Evolutionary conservation across 768 basidiomycete species (phyloP), one percentile per base, ranked within the genome.

Genomic region (Lyophyllum decastes): DNA sequence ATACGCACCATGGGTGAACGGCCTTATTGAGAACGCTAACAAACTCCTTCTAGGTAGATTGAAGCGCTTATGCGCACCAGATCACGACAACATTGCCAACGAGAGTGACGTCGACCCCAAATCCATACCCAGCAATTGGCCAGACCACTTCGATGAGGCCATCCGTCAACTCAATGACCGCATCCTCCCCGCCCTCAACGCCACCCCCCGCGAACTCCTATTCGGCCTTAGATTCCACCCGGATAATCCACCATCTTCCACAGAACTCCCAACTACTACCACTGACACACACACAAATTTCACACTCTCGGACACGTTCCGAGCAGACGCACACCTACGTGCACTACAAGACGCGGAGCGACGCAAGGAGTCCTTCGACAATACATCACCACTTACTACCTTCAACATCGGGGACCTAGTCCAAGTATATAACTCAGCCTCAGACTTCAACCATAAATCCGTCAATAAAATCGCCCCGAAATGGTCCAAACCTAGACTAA

Each of bases 401-500:
- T 54, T 54, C 45, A 26, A 35, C 10, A 45, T 38, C 14, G 34
- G 53, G 1, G 45, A 54, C 44, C 45, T 54, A 1, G 45, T 54
- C 1, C 53, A 54, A 26, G 53, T 54, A 1, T 54, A 54, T 16
- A 22, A 54, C 33, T 54, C 53, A 22, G 45, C 53, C 5, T 54
- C 34, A 5, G 45, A 54, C 33, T 54, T 34, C 34, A 47, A 47
- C 19, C 45, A 54, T 21, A 34, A 46, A 35, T 2, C 53, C 7
- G 25, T 54, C 14, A 54, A 54, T n/a, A 54, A 54, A 47, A 46
- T 54, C 17, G 34, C 44, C 11, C 45, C 34, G 2, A 54, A 54
- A 22, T 47, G 33, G 53, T 54, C 53, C 22, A 46, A 46, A 54
- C 45, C 45, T 34, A 21, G 34, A 11, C 11, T 54, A 47, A 54